These are phyloP conservation scores for Trametes sanguinea DNA, from an alignment of 768 basidiomycete species.

Conservation along the genomic window DNA sequence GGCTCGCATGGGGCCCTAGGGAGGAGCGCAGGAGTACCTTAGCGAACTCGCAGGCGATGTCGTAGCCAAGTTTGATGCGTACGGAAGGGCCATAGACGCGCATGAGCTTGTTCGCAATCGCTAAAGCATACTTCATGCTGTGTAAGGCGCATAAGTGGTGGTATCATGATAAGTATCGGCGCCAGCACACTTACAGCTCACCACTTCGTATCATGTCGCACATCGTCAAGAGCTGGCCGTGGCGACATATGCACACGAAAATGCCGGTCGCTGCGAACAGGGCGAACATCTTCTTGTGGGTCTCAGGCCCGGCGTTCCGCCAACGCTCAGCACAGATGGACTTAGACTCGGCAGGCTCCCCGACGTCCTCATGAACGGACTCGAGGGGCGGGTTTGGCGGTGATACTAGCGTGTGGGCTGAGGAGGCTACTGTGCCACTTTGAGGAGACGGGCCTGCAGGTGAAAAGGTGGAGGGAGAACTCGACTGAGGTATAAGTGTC, in stretches of 20 bases:
- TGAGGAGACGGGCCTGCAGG: too few relatives aligned
- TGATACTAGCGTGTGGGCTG: too few relatives aligned
- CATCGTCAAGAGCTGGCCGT: constrained; percentile 24
- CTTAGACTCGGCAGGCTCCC: not conserved
- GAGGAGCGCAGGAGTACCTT: constrained; percentile 21
- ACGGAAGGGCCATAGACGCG: constrained; percentile 19
- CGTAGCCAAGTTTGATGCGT: constrained; percentile 27
- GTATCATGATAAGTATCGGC: not conserved
- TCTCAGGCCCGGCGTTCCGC: constrained; percentile 20
- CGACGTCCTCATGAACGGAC: too few relatives aligned
- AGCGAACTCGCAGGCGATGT: constrained; percentile 31
- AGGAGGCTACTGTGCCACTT: too few relatives aligned
- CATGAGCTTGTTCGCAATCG: constrained; percentile 23
- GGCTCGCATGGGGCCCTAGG: constrained; percentile 10
- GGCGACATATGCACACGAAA: constrained; percentile 25
- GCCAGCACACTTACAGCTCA: constrained; percentile 27
- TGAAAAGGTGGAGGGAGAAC: too few relatives aligned
- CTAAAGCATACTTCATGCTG: constrained; percentile 29
- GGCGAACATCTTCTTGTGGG: constrained; percentile 27
- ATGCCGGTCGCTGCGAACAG: constrained; percentile 26
- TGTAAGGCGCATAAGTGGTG: not conserved
- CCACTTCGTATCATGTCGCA: constrained; percentile 33
- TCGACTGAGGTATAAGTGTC: too few relatives aligned
- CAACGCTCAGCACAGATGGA: constrained; percentile 25
- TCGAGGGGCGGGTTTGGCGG: too few relatives aligned